Evolutionary conservation across 2,329 filamentous ascomycete species (phyloP), one percentile per base, ranked within the genome.

Genomic region (Fusarium miscanthi): DNA sequence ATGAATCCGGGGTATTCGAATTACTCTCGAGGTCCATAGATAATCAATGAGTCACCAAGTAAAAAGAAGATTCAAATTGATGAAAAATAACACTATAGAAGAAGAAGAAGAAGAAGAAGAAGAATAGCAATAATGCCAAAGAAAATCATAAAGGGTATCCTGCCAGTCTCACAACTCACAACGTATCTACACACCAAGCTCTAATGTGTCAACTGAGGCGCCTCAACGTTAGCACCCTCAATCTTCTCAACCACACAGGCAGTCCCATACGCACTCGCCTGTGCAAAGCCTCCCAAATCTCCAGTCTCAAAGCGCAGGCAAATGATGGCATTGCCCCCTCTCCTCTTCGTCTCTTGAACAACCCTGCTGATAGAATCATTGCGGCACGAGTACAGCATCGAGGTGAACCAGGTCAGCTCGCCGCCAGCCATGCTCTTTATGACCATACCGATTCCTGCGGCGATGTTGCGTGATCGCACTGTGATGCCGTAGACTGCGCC

Each of bases 251-350:
- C 83, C 17, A 88, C 73, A 56, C 85, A 87, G 5, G 88, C 89
- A 7, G 88, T 90, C 5, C 89, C 88, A 75, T 90, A 91, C 1
- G 88, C 88, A 66, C 87, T 88, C 43, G 88, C 86, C 80, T 90
- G 88, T 5, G 87, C 86, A 74, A 87, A 90, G 5, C 85, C 84
- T 33, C 84, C 86, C 70, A 89, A 79, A 66, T 88, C 87, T 8
- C 84, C 84, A 5, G 86, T 83, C 74, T 91, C 89, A 74, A 90
- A 90, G 46, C 88, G 83, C 70, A 90, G 79, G 56, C 86, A 87
- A 72, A 91, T 87, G 71, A 90, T 81, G 27, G 89, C 89, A 76
- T 91, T 91, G 11, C 88, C 88, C 5, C 88, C 88, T 40, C 88
- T 84, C 63, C 80, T 80, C 81, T 89, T 87, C 59, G 87, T 87